Evolutionary conservation across 83 land plant species (phyloP).

Genomic region (Picea engelmannii): DNA sequence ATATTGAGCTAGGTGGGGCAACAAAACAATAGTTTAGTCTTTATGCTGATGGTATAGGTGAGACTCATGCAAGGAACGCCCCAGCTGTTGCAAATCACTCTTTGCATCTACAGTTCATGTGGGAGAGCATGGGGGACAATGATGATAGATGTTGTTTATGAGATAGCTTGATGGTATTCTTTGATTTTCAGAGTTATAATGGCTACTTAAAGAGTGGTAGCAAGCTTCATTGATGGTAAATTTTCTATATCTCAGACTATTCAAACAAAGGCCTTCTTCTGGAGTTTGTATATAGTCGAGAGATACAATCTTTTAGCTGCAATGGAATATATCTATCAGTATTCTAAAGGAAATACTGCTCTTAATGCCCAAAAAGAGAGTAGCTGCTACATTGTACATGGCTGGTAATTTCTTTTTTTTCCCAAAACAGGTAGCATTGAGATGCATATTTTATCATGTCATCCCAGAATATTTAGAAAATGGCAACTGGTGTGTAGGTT

Average conservation of each 20-base stretch:
- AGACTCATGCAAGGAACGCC: not conserved
- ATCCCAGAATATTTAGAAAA: not conserved
- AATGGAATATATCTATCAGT: not conserved
- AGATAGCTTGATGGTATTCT: constrained; percentile 2
- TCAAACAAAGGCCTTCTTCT: not conserved
- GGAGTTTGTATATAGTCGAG: not conserved
- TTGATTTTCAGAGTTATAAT: not conserved
- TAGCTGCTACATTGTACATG: not conserved
- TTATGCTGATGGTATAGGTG: not conserved
- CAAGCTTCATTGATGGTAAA: not conserved
- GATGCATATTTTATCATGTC: not conserved
- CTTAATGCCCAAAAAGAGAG: not conserved
- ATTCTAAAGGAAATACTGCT: not conserved
- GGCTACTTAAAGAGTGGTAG: not conserved
- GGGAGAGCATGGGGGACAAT: not conserved
- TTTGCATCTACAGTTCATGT: not conserved
- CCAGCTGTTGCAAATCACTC: constrained; percentile 1
- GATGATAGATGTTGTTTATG: constrained; percentile 3
- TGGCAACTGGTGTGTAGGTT: constrained; percentile 4
- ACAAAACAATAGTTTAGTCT: constrained; percentile 3
- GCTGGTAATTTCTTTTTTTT: not conserved
- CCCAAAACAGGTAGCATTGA: not conserved
- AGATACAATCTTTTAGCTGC: constrained; percentile 5
- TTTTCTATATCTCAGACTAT: not conserved
- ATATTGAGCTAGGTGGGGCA: constrained; percentile 20